Base-by-base conservation (phyloP, 805 yeast genomes). In the Kodamaea laetipori region DNA sequence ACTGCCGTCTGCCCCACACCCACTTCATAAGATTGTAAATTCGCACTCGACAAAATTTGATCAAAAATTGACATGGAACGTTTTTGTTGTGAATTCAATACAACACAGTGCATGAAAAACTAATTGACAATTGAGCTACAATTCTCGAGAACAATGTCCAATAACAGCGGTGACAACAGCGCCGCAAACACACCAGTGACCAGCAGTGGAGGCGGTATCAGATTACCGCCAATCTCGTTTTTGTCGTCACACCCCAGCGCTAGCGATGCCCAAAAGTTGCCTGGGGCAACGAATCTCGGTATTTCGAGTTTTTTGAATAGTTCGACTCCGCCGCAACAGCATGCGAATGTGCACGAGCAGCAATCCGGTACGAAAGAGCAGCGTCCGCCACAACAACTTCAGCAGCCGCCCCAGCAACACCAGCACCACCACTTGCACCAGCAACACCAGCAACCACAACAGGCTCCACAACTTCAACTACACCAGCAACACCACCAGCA, bases 171-270 rank as follows among this genome's bases (percentile, higher is more conserved):
- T 13, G 15, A 17, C 10, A 39, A 16, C 37, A 19, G 31, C n/a
- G 24, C 30, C 17, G 43, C 19, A 5, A 33, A 39, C 30, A 32
- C 28, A 9, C 16, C 23, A 4, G 25, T 19, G 11, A 11, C 43
- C n/a, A 28, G 38, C 26, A 19, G 27, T 10, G 45, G 47, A 15
- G 39, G 40, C 10, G 55, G 55, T 9, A 53, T 58, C 25, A 47
- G 57, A 30, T 54, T 58, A 30, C 63, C 63, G 16, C 60, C 63
- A 9, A 64, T 65, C 10, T 57, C 65, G 17, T 63, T 63, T 39
- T 48, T 64, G 37, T 58, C 66, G 3, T 50, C 51, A 13, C 36
- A 41, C n/a, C 35, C 41, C 11, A 12, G 34, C 27, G 31, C 47
- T 27, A 17, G 41, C 16, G 39, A 46, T 11, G 28, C 37, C 15